Percentiles rank a stretch among this genome's conserved stretches.
These are phyloP conservation scores for Hibiscus syriacus DNA, from an alignment of 345 rosid species.

Conservation along the genomic window DNA sequence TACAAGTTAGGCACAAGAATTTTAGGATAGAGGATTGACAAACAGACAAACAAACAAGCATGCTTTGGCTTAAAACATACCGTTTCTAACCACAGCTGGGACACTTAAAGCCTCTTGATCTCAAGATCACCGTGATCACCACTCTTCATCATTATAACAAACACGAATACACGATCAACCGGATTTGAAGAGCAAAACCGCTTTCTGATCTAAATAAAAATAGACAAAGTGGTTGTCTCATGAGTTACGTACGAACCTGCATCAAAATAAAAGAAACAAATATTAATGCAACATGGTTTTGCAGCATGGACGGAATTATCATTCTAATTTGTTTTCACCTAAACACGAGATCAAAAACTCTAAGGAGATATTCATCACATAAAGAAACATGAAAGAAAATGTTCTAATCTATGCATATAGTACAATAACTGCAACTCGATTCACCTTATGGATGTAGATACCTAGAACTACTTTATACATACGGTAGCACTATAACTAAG, in stretches of 20 bases:
- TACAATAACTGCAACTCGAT: background rate
- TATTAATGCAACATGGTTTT: conserved; percentile 1
- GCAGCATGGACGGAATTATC: background rate
- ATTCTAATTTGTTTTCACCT: background rate
- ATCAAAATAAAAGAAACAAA: conserved; percentile 1
- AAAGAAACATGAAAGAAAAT: background rate
- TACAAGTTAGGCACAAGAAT: conserved; percentile 27
- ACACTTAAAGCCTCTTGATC: background rate
- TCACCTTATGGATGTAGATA: background rate
- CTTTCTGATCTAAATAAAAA: conserved; percentile 91
- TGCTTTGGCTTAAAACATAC: conserved; percentile 22
- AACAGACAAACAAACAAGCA: conserved; percentile 21
- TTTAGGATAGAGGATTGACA: conserved; percentile 18
- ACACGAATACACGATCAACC: conserved; percentile 38
- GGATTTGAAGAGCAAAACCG: conserved; percentile 90
- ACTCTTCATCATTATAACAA: background rate
- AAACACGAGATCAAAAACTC: background rate
- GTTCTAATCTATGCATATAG: background rate
- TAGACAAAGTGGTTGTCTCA: conserved; percentile 92
- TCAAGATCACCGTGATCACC: background rate
- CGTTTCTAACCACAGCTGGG: conserved; percentile 13
- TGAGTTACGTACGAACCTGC: conserved; percentile 96
- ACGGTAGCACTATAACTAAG: no score
- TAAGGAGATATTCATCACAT: background rate
- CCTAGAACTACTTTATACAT: no score